phyloP scores from a whole-genome alignment of 768 basidiomycete species.

The Hygrophorus pudorinus region DNA sequence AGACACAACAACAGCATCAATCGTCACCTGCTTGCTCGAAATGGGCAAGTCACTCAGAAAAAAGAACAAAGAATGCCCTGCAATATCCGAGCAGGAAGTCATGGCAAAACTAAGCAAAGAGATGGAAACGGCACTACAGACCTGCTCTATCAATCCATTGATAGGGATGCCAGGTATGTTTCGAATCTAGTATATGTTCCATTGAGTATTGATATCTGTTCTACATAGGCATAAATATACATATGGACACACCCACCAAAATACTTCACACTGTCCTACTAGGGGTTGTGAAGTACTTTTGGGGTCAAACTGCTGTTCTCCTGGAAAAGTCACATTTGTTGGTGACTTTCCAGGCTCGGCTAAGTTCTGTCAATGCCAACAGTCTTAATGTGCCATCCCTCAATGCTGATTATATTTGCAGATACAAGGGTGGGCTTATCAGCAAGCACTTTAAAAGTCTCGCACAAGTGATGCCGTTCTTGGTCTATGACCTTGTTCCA shows the following conservation, averaged over 20 bases:
- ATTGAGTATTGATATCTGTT: too few species aligned
- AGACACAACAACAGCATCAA: neutral
- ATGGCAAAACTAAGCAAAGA: neutral
- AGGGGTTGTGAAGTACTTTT: conserved; percentile 26
- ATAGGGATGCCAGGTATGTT: conserved; percentile 1
- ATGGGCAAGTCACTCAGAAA: too few species aligned
- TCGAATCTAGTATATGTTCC: conserved; percentile 5
- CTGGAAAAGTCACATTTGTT: conserved; percentile 15
- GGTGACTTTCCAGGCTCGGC: conserved; percentile 13
- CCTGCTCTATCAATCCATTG: conserved; percentile 5
- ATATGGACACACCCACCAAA: conserved; percentile 22
- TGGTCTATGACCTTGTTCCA: conserved; percentile 17
- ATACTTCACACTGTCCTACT: conserved; percentile 25
- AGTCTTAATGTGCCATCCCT: conserved; percentile 18
- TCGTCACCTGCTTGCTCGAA: too few species aligned
- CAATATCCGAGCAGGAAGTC: neutral
- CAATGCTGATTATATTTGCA: conserved; percentile 20
- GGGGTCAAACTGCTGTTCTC: conserved; percentile 12
- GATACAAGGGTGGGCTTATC: conserved; percentile 20
- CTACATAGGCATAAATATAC: too few species aligned
- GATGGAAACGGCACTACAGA: too few species aligned
- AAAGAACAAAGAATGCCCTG: too few species aligned
- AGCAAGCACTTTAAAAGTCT: conserved; percentile 20
- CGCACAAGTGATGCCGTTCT: conserved; percentile 19
- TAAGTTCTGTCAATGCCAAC: conserved; percentile 15